Base-by-base conservation (phyloP, 1,139 yeast species). In the Kodamaea alishanica region DNA sequence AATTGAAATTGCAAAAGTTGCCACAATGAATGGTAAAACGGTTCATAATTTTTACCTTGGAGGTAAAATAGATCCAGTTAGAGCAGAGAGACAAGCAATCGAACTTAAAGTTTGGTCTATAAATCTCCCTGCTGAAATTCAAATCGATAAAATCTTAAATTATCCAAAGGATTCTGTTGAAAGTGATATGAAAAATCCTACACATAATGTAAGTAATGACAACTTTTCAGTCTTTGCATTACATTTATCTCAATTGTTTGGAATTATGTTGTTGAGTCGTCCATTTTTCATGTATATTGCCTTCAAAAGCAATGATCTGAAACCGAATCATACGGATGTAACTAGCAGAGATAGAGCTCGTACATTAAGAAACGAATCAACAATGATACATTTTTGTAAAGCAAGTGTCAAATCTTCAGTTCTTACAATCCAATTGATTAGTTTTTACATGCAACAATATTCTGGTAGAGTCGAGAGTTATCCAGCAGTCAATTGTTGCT, bases 221-320 rank as follows among this genome's bases (percentile, higher is more conserved):
- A 56, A 57, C 33, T 58, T 50, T 34, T 44, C 55, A 28, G 46
- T 60, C 3, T 52, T 67, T 15, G 54, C 65, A 9, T 53, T 68
- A 3, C 75, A 73, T 51, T 53, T 71, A 22, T 55, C 63, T 7
- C 68, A 71, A 41, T 52, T 73, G 27, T 61, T 63, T 49, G 68
- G 72, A 1, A 63, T 72, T 20, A 60, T 72, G 45, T 50, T 73
- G 24, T 53, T 74, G 15, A 59, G 75, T 26, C 58, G 77, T 20
- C 78, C 79, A 8, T 71, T 73, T 43, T 69, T 70, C 50, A 63
- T 70, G 51, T 67, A 64, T 38, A 49, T 56, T 36, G 52, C 49
- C 5, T 48, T 48, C 40, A 34, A 29, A 24, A 35, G 34, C 28
- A 40, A 38, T 20, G 26, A 36, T 15, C 11, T 11, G 30, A 20